phyloP scores from a whole-genome alignment of 352 stramenopile species.

The Pythium pyrilobum region DNA sequence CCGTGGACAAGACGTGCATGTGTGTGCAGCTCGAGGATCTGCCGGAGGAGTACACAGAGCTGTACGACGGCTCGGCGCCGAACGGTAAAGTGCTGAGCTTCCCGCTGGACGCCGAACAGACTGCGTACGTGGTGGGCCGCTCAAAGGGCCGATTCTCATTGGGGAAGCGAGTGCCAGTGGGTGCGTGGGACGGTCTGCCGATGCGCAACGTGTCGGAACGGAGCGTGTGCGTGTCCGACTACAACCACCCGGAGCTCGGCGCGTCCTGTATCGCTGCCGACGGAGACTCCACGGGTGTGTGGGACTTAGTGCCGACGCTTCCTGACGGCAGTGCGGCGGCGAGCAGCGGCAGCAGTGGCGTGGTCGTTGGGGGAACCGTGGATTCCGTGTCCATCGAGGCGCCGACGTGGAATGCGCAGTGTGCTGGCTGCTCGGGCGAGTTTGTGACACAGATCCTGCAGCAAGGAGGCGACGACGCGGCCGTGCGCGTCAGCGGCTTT shows the following conservation, averaged over 20 bases:
- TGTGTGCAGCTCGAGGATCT: slow-evolving; percentile 12
- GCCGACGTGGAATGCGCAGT: slow-evolving; percentile 5
- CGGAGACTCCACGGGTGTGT: background rate
- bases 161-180: background rate
- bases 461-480: background rate
- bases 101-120: background rate
- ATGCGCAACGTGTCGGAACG: background rate
- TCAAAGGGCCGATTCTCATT: slow-evolving; percentile 1
- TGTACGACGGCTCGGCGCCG: slow-evolving; percentile 4
- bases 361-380: background rate
- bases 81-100: background rate
- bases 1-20: slow-evolving; percentile 6
- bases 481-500: background rate
- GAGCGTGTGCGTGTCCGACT: slow-evolving; percentile 3
- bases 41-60: slow-evolving; percentile 7
- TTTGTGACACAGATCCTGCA: slow-evolving; percentile 9
- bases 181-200: background rate
- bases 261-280: background rate
- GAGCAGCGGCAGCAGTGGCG: background rate
- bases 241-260: slow-evolving; percentile 8
- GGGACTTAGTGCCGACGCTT: background rate
- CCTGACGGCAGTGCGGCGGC: background rate
- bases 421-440: slow-evolving; percentile 3
- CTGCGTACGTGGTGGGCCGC: slow-evolving; percentile 1
- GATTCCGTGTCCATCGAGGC: background rate